Conservation (phyloP, 2,329 filamentous ascomycete genomes). For the Pseudogymnoascus destructans region DNA sequence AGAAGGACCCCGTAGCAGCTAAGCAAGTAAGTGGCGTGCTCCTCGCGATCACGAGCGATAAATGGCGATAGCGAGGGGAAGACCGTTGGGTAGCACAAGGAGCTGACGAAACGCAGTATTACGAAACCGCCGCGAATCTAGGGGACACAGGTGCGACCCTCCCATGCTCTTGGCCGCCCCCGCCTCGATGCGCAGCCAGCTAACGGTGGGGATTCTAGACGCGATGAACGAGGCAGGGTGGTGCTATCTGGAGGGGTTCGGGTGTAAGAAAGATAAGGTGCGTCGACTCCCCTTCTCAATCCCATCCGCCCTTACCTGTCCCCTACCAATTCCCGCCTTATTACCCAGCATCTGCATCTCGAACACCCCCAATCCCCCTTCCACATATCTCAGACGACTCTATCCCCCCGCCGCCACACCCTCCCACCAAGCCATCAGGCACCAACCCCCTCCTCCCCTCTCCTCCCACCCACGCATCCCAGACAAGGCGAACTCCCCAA, state of each 20-base stretch:
- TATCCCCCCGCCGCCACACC: background rate
- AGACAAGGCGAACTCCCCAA: too few species aligned
- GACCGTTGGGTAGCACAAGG: background rate
- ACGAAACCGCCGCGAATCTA: constrained; percentile 92
- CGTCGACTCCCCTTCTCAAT: constrained; percentile 35
- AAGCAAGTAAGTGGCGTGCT: constrained; percentile 41
- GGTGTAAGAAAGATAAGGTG: constrained; percentile 97
- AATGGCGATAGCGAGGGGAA: constrained; percentile 8
- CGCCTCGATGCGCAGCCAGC: background rate
- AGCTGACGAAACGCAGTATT: constrained; percentile 52
- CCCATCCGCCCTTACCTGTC: background rate
- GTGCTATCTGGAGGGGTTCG: constrained; percentile 96
- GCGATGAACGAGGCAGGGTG: constrained; percentile 95
- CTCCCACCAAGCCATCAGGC: background rate
- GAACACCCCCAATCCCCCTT: background rate
- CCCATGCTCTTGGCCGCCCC: background rate
- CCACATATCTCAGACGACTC: background rate
- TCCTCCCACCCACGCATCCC: background rate
- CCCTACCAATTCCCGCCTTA: background rate
- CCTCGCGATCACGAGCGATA: background rate
- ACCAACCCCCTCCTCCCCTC: background rate
- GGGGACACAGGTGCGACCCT: constrained; percentile 59
- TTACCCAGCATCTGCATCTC: background rate
- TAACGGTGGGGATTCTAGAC: constrained; percentile 38
- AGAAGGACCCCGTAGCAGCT: constrained; percentile 74